A percentile compares a stretch with the other conserved stretches of the same genome.
Conservation (phyloP, 2,329 filamentous ascomycete genomes). For the Neurospora crassa region DNA sequence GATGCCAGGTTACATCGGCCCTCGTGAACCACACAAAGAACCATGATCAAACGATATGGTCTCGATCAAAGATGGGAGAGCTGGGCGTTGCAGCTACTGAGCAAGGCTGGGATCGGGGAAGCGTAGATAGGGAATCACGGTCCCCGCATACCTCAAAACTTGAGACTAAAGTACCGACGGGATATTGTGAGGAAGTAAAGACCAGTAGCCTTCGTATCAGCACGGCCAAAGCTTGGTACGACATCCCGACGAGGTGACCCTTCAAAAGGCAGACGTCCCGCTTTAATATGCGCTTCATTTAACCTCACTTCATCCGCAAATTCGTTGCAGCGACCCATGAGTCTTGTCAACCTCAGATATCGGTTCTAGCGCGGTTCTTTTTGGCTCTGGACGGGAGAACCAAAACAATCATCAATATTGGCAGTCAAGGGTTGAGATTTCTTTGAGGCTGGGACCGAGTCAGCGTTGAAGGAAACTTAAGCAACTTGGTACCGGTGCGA, state of each 20-base stretch:
- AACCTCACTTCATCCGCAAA: constrained; percentile 34
- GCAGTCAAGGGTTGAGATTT: neutral
- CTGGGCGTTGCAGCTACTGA: constrained; percentile 6
- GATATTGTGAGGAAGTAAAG: constrained; percentile 7
- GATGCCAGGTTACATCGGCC: constrained; percentile 7
- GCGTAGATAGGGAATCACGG: constrained; percentile 20
- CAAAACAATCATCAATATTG: neutral
- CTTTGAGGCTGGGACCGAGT: neutral
- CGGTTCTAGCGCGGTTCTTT: neutral
- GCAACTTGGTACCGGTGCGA: neutral
- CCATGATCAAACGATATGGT: constrained; percentile 8
- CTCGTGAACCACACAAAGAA: constrained; percentile 5
- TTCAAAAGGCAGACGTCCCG: constrained; percentile 22
- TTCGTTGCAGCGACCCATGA: constrained; percentile 21
- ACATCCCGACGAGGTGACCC: constrained; percentile 14
- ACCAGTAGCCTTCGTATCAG: constrained; percentile 11
- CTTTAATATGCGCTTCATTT: constrained; percentile 36
- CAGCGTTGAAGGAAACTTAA: neutral
- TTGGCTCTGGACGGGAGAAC: neutral
- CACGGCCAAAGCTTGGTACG: constrained; percentile 9
- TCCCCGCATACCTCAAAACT: constrained; percentile 8
- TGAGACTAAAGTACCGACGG: constrained; percentile 6
- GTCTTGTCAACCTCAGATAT: neutral
- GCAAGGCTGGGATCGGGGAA: constrained; percentile 1
- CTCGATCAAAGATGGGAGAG: constrained; percentile 9